Percentiles rank a stretch among this genome's conserved stretches.
phyloP scores from a whole-genome alignment of 1,284 basidiomycete species.

The Amylostereum areolatum region DNA sequence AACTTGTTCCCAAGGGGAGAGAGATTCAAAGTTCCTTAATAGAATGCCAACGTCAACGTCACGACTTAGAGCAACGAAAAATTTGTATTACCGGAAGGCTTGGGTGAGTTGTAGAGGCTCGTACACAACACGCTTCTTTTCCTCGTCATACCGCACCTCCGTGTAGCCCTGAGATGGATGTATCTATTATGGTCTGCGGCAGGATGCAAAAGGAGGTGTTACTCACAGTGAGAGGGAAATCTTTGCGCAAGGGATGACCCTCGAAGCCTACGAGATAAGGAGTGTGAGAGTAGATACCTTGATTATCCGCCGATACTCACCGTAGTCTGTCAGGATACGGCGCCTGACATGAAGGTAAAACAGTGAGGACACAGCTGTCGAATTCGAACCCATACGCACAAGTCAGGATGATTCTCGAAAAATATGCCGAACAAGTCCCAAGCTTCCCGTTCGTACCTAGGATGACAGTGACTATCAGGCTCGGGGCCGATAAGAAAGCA shows the following conservation, averaged over 20 bases:
- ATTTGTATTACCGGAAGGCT: constrained; percentile 75
- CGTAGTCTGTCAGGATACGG: constrained; percentile 97
- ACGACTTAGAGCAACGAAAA: constrained; percentile 1
- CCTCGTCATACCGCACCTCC: constrained; percentile 97
- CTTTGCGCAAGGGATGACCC: constrained; percentile 95
- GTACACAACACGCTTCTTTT: constrained; percentile 96
- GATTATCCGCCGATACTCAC: constrained; percentile 31
- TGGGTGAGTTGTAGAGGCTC: constrained; percentile 98
- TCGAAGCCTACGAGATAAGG: constrained; percentile 73
- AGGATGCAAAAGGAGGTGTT: neutral
- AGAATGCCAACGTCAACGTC: constrained; percentile 3
- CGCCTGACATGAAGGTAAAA: constrained; percentile 46
- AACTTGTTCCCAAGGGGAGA: constrained; percentile 96
- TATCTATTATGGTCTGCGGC: constrained; percentile 4
- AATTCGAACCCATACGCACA: constrained; percentile 49
- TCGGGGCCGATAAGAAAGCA: neutral
- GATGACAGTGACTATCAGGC: constrained; percentile 7
- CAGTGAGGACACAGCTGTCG: constrained; percentile 7
- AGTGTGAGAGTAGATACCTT: constrained; percentile 5
- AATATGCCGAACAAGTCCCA: constrained; percentile 99
- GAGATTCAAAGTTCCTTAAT: constrained; percentile 85
- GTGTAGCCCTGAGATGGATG: constrained; percentile 73
- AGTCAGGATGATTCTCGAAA: constrained; percentile 94
- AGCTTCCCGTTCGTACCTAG: constrained; percentile 92
- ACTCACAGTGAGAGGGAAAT: constrained; percentile 91